Percentiles rank a stretch among this genome's conserved stretches.
phyloP scores from a whole-genome alignment of 2,329 filamentous ascomycete genomes.

The Aspergillus pseudoviridinutans region DNA sequence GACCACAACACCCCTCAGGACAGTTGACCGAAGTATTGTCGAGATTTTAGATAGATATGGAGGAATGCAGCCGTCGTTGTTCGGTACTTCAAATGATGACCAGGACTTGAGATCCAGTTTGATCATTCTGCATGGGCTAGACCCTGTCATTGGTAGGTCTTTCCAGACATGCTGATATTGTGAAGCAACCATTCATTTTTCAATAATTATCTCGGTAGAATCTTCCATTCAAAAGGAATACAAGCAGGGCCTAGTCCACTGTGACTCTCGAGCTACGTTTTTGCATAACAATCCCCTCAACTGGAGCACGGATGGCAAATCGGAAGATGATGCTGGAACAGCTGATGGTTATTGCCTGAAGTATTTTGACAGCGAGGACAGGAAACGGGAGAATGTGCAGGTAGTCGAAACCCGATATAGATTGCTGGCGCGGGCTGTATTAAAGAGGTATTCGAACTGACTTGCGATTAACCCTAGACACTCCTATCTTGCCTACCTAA shows the following conservation, averaged over 20 bases:
- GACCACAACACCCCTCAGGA: slow-evolving; percentile 42
- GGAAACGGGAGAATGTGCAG: background rate
- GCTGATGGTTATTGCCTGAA: background rate
- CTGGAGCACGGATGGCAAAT: background rate
- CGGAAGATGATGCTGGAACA: background rate
- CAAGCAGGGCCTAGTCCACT: slow-evolving; percentile 2
- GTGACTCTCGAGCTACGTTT: background rate
- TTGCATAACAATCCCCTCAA: slow-evolving; percentile 6
- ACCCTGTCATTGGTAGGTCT: slow-evolving; percentile 57
- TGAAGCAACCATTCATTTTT: slow-evolving; percentile 19
- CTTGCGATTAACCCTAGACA: slow-evolving; percentile 9
- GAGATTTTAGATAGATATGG: slow-evolving; percentile 59
- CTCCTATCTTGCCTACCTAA: slow-evolving; percentile 19
- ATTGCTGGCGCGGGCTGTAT: background rate
- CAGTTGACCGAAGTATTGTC: slow-evolving; percentile 48
- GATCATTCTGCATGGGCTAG: slow-evolving; percentile 52
- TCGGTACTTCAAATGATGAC: slow-evolving; percentile 34
- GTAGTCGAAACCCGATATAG: background rate
- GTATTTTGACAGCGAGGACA: background rate
- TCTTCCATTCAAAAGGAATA: slow-evolving; percentile 10
- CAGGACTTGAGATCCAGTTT: slow-evolving; percentile 27
- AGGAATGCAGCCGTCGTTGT: slow-evolving; percentile 49
- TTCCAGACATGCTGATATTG: slow-evolving; percentile 25
- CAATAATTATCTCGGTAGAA: background rate
- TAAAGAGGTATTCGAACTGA: background rate